phyloP scores from a whole-genome alignment of 345 rosid species.

The Syzygium oleosum region DNA sequence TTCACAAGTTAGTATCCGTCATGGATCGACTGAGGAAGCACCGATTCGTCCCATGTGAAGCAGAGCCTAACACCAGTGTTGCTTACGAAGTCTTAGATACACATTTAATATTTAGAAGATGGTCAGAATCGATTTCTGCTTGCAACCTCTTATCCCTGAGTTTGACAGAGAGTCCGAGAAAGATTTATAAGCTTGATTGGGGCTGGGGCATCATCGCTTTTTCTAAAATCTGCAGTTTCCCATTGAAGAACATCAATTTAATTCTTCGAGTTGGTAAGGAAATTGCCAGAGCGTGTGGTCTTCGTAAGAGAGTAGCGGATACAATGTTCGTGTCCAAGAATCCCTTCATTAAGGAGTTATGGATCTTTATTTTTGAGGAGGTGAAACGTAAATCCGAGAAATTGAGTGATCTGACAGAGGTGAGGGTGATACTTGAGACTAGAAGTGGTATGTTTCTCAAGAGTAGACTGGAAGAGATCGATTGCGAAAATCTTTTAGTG shows the following conservation, averaged over 20 bases:
- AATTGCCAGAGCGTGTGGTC: not conserved
- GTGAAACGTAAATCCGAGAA: not conserved
- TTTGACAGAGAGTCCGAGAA: accelerated
- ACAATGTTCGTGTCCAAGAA: accelerated
- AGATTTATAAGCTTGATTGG: accelerated
- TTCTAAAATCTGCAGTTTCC: not conserved
- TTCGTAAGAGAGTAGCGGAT: accelerated
- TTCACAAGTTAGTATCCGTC: accelerated
- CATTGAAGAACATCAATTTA: too few relatives aligned
- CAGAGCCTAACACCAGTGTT: accelerated
- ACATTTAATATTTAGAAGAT: not conserved
- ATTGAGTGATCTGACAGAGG: accelerated
- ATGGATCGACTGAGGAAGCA: accelerated
- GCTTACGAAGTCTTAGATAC: accelerated
- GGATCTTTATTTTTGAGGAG: not conserved
- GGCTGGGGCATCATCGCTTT: accelerated
- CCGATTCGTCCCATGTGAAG: not conserved
- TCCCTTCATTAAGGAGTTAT: not conserved
- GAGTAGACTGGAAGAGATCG: not conserved
- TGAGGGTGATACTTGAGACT: not conserved
- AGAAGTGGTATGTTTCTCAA: not conserved
- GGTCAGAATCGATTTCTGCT: not conserved
- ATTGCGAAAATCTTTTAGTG: accelerated
- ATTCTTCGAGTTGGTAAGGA: not conserved
- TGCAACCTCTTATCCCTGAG: not conserved